Percentiles rank a stretch among this genome's conserved stretches.
These are phyloP conservation scores for Paspalum notatum DNA, from an alignment of 176 grass and related monocot species.

Conservation along the genomic window DNA sequence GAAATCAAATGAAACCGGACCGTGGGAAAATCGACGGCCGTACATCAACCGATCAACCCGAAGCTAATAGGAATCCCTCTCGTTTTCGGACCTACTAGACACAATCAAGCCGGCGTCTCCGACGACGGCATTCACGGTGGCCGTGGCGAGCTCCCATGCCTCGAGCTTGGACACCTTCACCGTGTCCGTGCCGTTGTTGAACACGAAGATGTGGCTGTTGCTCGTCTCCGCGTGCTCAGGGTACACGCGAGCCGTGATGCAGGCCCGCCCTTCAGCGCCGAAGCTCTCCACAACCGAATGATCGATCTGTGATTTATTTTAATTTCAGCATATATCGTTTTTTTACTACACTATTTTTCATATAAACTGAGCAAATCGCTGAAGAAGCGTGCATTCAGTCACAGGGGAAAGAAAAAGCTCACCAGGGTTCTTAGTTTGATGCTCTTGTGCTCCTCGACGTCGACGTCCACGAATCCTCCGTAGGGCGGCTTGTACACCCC, in stretches of 20 bases:
- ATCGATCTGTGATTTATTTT: slow-evolving; percentile 59
- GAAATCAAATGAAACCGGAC: neutral
- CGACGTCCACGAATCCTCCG: slow-evolving; percentile 68
- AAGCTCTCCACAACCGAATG: slow-evolving; percentile 83
- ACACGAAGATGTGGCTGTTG: slow-evolving; percentile 52
- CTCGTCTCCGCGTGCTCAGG: slow-evolving; percentile 42
- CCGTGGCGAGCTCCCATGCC: slow-evolving; percentile 66
- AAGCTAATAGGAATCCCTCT: neutral
- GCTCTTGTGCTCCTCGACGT: slow-evolving; percentile 51
- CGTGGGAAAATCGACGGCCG: neutral
- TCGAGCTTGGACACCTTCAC: slow-evolving; percentile 56
- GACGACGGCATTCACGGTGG: slow-evolving; percentile 37
- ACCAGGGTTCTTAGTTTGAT: slow-evolving; percentile 82
- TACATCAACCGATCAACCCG: neutral
- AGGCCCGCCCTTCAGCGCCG: slow-evolving; percentile 50
- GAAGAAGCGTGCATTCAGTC: neutral
- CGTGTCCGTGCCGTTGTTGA: slow-evolving; percentile 55
- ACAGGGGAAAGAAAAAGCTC: neutral
- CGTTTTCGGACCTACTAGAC: neutral
- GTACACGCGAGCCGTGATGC: slow-evolving; percentile 76
- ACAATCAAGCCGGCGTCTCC: neutral
- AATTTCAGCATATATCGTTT: neutral
- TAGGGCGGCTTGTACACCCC: slow-evolving; percentile 55
- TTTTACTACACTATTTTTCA: neutral
- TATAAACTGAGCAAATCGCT: neutral